These are phyloP conservation scores for Penicillium cataractarum DNA, from an alignment of 495 filamentous ascomycete species.

Conservation along the genomic window DNA sequence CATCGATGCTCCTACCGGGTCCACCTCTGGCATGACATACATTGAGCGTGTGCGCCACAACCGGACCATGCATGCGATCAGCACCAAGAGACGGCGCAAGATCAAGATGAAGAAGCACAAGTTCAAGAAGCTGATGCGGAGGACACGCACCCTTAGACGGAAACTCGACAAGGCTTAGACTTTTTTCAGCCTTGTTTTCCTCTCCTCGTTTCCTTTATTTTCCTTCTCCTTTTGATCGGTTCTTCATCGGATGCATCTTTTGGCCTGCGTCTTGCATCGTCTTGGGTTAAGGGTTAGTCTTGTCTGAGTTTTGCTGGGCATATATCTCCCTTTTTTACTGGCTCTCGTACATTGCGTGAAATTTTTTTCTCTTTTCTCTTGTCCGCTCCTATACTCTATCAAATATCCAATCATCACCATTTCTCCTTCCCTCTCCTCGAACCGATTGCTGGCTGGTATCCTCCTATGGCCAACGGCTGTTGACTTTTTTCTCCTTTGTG, in stretches of 20 bases:
- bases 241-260: constrained; percentile 31
- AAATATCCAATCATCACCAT: constrained; percentile 26
- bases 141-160: constrained; percentile 85
- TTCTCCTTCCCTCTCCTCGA: neutral
- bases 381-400: constrained; percentile 17
- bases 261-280: constrained; percentile 34
- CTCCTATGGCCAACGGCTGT: neutral
- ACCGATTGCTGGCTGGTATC: neutral
- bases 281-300: constrained; percentile 26
- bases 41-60: constrained; percentile 46
- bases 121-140: constrained; percentile 97
- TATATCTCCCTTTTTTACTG: constrained; percentile 24
- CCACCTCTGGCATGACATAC: constrained; percentile 39
- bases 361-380: constrained; percentile 18
- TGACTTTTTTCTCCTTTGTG: constrained; percentile 20
- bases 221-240: constrained; percentile 14
- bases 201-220: constrained; percentile 15
- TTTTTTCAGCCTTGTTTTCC: constrained; percentile 1
- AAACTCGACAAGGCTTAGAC: constrained; percentile 70
- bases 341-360: constrained; percentile 23
- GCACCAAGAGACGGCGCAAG: constrained; percentile 84
- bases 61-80: constrained; percentile 64
- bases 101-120: constrained; percentile 99
- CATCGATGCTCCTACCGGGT: constrained; percentile 38
- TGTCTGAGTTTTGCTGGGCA: constrained; percentile 29